These are phyloP conservation scores for Waitea zeae DNA, from an alignment of 1,284 basidiomycete genomes.

Conservation along the genomic window DNA sequence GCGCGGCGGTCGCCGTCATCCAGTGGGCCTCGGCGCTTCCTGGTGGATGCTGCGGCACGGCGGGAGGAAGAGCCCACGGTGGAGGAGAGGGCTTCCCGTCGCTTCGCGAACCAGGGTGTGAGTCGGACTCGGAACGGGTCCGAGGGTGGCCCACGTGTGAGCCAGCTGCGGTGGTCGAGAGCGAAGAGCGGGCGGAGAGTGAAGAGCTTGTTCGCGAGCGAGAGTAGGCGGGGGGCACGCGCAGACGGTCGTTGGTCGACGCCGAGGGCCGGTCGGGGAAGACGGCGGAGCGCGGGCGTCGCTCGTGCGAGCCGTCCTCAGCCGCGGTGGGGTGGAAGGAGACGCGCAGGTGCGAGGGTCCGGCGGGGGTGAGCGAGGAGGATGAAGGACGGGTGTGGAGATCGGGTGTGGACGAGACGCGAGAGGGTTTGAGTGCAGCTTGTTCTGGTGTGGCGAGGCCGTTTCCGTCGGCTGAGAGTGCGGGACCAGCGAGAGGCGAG, in stretches of 20 bases:
- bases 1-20: conserved; percentile 21
- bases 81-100: no score
- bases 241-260: no score
- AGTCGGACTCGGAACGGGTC: no score
- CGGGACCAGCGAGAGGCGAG: background rate
- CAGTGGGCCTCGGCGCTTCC: conserved; percentile 17
- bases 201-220: background rate
- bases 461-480: background rate
- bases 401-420: background rate
- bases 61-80: no score
- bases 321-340: background rate
- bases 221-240: no score
- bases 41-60: no score
- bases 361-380: background rate
- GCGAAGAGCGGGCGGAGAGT: conserved; percentile 7
- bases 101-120: no score
- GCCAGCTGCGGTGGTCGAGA: no score
- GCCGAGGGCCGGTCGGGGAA: no score
- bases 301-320: background rate
- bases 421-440: background rate
- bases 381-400: background rate
- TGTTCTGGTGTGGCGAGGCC: background rate
- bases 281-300: no score
- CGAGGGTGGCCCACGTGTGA: no score
- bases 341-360: background rate